Percentiles rank a stretch among this genome's conserved stretches.
phyloP scores from a whole-genome alignment of 768 basidiomycete species.

The Exidia glandulosa region DNA sequence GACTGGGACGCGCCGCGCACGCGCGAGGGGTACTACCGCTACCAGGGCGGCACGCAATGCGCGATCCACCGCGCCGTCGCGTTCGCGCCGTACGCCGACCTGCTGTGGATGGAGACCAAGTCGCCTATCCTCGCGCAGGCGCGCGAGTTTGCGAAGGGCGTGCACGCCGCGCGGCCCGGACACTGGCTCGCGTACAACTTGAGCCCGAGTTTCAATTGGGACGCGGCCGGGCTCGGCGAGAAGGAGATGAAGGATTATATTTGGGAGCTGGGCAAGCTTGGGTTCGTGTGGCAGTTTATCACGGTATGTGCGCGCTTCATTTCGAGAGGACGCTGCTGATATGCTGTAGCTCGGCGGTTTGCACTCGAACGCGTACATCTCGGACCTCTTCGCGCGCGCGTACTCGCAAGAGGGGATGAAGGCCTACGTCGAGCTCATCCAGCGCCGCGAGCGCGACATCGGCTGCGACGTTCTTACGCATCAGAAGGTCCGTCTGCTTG shows the following conservation, averaged over 20 bases:
- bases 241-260: constrained; percentile 81
- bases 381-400: constrained; percentile 78
- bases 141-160: constrained; percentile 81
- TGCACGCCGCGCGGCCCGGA: constrained; percentile 67
- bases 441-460: constrained; percentile 84
- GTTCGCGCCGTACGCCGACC: constrained; percentile 87
- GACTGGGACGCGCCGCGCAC: constrained; percentile 92
- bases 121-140: constrained; percentile 88
- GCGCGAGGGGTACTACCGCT: constrained; percentile 93
- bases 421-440: constrained; percentile 92
- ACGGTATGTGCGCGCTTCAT: constrained; percentile 46
- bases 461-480: constrained; percentile 96
- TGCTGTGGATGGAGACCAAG: constrained; percentile 96
- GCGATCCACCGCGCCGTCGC: constrained; percentile 86
- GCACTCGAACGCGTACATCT: constrained; percentile 96
- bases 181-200: constrained; percentile 98
- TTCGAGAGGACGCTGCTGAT: constrained; percentile 5
- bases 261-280: constrained; percentile 90
- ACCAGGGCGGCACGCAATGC: constrained; percentile 93
- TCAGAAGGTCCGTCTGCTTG: constrained; percentile 57
- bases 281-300: constrained; percentile 99
- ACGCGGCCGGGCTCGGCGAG: constrained; percentile 79
- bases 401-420: constrained; percentile 97
- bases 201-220: constrained; percentile 90
- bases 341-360: constrained; percentile 74